A percentile compares a stretch with the other conserved stretches of the same genome.
Evolutionary conservation across 2,329 filamentous ascomycete genomes (phyloP).

Genomic region (Chaetomiaceae sp.): DNA sequence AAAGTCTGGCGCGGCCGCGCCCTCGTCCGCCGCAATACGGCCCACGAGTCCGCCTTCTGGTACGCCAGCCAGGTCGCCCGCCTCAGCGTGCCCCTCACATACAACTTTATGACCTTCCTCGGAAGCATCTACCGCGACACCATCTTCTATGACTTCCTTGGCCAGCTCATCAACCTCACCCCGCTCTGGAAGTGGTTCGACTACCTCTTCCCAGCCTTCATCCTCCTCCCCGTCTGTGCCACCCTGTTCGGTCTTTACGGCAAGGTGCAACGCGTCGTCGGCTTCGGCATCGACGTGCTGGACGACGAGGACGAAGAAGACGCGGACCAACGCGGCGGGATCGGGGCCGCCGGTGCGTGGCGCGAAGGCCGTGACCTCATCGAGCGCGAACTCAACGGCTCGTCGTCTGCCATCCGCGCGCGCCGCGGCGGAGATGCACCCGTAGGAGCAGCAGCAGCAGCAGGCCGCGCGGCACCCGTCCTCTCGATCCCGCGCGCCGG

Average conservation of each 20-base stretch:
- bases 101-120: constrained; percentile 94
- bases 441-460: constrained; percentile 28
- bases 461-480: constrained; percentile 40
- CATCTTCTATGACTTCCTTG: constrained; percentile 83
- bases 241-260: constrained; percentile 89
- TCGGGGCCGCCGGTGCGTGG: constrained; percentile 79
- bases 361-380: constrained; percentile 88
- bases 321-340: constrained; percentile 42
- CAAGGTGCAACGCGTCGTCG: constrained; percentile 68
- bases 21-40: constrained; percentile 83
- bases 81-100: constrained; percentile 85
- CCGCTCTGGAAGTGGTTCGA: constrained; percentile 80
- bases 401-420: constrained; percentile 48
- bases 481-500: constrained; percentile 45
- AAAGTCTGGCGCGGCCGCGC: constrained; percentile 97
- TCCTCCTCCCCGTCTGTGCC: constrained; percentile 79
- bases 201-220: constrained; percentile 80
- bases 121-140: constrained; percentile 71
- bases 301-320: constrained; percentile 69
- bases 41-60: constrained; percentile 91
- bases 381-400: constrained; percentile 73
- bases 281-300: constrained; percentile 70
- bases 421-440: constrained; percentile 39
- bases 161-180: constrained; percentile 76
- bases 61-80: constrained; percentile 90